Percentiles rank a stretch among this genome's conserved stretches.
phyloP scores from a whole-genome alignment of 441 rosid genomes.

The Melastoma candidum region DNA sequence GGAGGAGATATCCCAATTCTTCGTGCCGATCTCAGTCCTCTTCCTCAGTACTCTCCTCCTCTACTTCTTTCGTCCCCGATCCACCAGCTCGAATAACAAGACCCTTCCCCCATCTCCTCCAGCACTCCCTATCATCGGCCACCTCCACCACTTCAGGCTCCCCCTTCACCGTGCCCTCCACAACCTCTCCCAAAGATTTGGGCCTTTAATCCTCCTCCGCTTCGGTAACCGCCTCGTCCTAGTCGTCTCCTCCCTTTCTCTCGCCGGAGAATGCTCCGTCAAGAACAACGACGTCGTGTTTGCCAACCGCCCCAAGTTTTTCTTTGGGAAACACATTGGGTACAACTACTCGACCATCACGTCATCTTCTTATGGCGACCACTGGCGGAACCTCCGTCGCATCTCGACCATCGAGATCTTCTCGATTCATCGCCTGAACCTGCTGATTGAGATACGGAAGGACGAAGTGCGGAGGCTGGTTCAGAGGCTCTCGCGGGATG shows the following conservation, averaged over 20 bases:
- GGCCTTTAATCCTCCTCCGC: constrained; percentile 13
- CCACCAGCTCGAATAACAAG: neutral
- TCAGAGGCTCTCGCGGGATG: constrained; percentile 1
- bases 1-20: too few species aligned
- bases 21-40: too few species aligned
- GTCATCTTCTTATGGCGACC: constrained; percentile 13
- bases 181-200: constrained; percentile 11
- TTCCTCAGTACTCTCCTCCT: too few species aligned
- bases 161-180: constrained; percentile 6
- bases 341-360: constrained; percentile 10
- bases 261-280: constrained; percentile 22
- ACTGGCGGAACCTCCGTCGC: constrained; percentile 25
- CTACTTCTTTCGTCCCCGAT: too few species aligned
- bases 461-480: constrained; percentile 13
- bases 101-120: constrained; percentile 25
- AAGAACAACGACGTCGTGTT: constrained; percentile 16
- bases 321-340: constrained; percentile 7
- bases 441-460: neutral
- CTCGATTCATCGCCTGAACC: constrained; percentile 7
- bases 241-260: constrained; percentile 14
- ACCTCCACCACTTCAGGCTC: constrained; percentile 20
- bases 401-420: constrained; percentile 15
- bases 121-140: constrained; percentile 23
- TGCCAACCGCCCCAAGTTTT: constrained; percentile 19
- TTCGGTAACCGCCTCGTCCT: constrained; percentile 14